Percentiles rank a stretch among this genome's conserved stretches.
Conservation (phyloP, 129 eudicot species). For the Tanacetum coccineum region DNA sequence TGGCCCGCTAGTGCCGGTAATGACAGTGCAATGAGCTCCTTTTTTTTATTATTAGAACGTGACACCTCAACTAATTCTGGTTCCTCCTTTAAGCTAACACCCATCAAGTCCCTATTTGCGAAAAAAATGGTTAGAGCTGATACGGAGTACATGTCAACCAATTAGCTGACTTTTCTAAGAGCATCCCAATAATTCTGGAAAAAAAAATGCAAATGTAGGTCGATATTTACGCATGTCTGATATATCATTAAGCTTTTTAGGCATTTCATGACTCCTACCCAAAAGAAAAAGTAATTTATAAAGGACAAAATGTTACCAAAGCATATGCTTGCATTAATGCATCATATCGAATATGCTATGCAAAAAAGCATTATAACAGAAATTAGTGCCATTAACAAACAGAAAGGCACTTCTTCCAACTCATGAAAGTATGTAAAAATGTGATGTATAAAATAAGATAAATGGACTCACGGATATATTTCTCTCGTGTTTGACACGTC, state of each 20-base stretch:
- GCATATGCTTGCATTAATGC: too few species aligned
- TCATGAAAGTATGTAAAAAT: neutral
- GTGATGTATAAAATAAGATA: neutral
- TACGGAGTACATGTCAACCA: constrained; percentile 14
- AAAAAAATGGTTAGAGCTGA: neutral
- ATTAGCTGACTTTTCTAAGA: constrained; percentile 1
- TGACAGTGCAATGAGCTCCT: constrained; percentile 67
- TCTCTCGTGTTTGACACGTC: constrained; percentile 22
- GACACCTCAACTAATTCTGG: constrained; percentile 18
- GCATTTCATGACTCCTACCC: too few species aligned
- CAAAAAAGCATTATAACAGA: too few species aligned
- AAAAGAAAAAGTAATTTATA: too few species aligned
- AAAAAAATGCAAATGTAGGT: too few species aligned
- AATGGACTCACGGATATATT: constrained; percentile 37
- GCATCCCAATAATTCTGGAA: too few species aligned
- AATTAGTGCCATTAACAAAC: too few species aligned
- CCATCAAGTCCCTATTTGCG: constrained; percentile 45
- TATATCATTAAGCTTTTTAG: too few species aligned
- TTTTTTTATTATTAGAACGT: constrained; percentile 41
- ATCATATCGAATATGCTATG: too few species aligned
- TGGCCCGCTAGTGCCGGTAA: constrained; percentile 94
- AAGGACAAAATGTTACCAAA: too few species aligned
- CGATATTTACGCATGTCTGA: too few species aligned
- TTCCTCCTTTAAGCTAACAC: constrained; percentile 29
- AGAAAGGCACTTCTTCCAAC: too few species aligned